Conservation (phyloP, 108 stramenopile species). For the Mediolabrus comicus region DNA sequence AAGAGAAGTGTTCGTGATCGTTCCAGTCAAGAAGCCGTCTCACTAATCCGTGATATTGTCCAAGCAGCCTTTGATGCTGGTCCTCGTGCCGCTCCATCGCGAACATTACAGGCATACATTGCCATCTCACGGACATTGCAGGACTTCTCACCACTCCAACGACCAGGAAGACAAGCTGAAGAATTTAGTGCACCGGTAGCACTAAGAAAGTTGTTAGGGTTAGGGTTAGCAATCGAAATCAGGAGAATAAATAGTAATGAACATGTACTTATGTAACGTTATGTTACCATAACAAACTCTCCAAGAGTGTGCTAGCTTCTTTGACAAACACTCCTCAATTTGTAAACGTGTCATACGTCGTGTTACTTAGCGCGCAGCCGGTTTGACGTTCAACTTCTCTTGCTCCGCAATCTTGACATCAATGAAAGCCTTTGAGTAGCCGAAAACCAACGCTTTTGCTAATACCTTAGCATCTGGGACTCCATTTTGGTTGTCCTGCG, state of each 20-base stretch:
- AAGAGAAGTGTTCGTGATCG: slow-evolving; percentile 73
- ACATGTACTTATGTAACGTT: too few relatives aligned
- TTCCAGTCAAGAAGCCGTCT: slow-evolving; percentile 61
- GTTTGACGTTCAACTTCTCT: background rate
- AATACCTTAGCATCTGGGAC: background rate
- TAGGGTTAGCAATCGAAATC: too few relatives aligned
- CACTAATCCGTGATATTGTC: slow-evolving; percentile 73
- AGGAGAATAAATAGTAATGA: too few relatives aligned
- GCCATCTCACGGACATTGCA: slow-evolving; percentile 68
- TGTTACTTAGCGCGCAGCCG: too few relatives aligned
- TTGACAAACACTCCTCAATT: background rate
- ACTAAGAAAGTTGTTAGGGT: slow-evolving; percentile 81
- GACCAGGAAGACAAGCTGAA: slow-evolving; percentile 30
- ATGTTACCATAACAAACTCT: too few relatives aligned
- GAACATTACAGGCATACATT: slow-evolving; percentile 78
- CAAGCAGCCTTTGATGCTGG: slow-evolving; percentile 77
- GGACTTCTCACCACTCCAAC: slow-evolving; percentile 68
- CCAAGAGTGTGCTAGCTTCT: too few relatives aligned
- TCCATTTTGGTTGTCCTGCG: background rate
- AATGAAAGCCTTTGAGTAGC: background rate
- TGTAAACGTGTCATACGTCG: background rate
- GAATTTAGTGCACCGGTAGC: slow-evolving; percentile 65
- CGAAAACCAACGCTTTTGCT: background rate
- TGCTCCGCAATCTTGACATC: background rate
- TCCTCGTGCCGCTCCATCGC: slow-evolving; percentile 71